phyloP scores from a whole-genome alignment of 192 early-diverging fungal species.

The Coemansia sp. region DNA sequence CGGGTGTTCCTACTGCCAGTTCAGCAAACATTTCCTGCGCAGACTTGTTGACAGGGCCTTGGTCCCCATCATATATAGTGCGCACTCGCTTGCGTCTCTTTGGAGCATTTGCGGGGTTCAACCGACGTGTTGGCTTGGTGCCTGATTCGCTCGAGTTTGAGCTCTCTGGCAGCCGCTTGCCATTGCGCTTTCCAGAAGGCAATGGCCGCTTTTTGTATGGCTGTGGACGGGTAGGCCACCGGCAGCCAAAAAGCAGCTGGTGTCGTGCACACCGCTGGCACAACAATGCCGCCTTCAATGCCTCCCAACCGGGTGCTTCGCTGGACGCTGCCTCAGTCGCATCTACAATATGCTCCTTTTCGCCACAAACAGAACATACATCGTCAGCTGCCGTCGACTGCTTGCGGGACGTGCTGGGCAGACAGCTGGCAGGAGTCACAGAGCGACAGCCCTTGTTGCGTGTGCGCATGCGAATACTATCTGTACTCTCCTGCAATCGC shows the following conservation, averaged over 20 bases:
- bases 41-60: constrained; percentile 13
- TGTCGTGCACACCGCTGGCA: constrained; percentile 44
- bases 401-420: constrained; percentile 9
- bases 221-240: constrained; percentile 39
- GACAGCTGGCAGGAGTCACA: constrained; percentile 31
- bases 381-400: background rate
- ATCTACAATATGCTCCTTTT: background rate
- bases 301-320: background rate
- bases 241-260: constrained; percentile 23
- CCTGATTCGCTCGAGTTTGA: too few relatives aligned
- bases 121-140: too few relatives aligned
- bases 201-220: constrained; percentile 2
- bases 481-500: background rate
- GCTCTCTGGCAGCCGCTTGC: too few relatives aligned
- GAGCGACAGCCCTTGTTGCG: constrained; percentile 41
- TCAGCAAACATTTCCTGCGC: constrained; percentile 31
- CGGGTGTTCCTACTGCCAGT: constrained; percentile 29
- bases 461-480: constrained; percentile 21
- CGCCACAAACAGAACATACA: constrained; percentile 12
- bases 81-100: constrained; percentile 4
- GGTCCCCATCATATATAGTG: constrained; percentile 39
- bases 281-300: background rate
- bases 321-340: background rate
- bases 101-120: background rate
- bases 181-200: too few relatives aligned